Base-by-base conservation (phyloP, 2,329 filamentous ascomycete genomes). In the Berkeleyomyces rouxiae region DNA sequence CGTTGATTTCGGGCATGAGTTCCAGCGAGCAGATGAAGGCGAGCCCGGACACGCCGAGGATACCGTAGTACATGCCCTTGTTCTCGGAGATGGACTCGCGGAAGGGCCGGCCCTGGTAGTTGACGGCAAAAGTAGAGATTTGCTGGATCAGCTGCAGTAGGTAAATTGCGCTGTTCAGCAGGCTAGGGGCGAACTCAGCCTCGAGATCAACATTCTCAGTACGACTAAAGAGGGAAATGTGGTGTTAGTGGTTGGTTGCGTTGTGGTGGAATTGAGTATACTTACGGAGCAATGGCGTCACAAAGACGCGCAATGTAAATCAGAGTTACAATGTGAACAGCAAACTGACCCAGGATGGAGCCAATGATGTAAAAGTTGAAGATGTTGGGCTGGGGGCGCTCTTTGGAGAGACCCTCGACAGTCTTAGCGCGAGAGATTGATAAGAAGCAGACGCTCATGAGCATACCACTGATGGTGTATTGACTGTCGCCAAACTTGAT, bases 291-390 rank as follows among this genome's bases (percentile, higher is more conserved):
- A 69, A 93, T 83, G 62, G 77, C 81, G 68, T 96, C 90, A 64
- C 95, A 95, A 69, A 89, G 90, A 66, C 86, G 84, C 33, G 92
- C 90, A 68, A 99, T 86, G 75, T 96, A 99, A 71, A 99, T 91
- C 58, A 99, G 78, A 0, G 93, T 97, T 49, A 79, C 85, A 68
- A 97, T 96, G 73, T 99, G 93, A 61, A 99, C 85, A 44, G 92
- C 92, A 71, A 99, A 99, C 74, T 99, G 93, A 61, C 91, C 93
- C 42, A 99, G 84, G 64, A 99, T 93, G 16, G 91, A 96, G 51
- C 93, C 92, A 68, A 99, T 96, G 72, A 99, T 97, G 78, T 99
- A 99, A 61, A 90, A 82, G 77, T 99, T 99, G 80, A 97, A 97
- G 71, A 99, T 99, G 75, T 97, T 96, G 62, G 92, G 91, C 76